Evolutionary conservation across 805 yeast genomes (phyloP).

Genomic region (Yarrowia divulgata): DNA sequence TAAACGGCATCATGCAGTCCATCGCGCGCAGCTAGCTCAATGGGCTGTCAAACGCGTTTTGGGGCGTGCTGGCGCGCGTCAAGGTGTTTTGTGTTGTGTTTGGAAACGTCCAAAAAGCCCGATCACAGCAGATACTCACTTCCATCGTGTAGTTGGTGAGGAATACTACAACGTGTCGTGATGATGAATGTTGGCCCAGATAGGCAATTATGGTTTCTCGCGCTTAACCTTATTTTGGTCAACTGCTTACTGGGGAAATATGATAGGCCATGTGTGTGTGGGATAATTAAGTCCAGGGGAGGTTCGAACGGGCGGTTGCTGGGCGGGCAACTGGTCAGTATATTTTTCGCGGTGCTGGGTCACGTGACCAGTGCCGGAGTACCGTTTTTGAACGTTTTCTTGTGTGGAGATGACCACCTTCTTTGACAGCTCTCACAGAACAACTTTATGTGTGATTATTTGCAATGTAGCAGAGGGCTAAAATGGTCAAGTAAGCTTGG

Average conservation of each 20-base stretch:
- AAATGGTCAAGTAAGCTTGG: too few relatives aligned
- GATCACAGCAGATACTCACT: not conserved
- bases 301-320: not conserved
- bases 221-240: not conserved
- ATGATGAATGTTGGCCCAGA: constrained; percentile 3
- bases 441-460: too few relatives aligned
- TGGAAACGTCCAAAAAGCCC: not conserved
- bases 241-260: not conserved
- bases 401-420: too few relatives aligned
- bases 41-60: not conserved
- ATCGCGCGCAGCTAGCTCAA: not conserved
- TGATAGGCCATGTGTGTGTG: not conserved
- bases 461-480: too few relatives aligned
- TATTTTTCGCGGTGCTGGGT: too few relatives aligned
- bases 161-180: constrained; percentile 9
- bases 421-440: too few relatives aligned
- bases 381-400: too few relatives aligned
- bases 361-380: too few relatives aligned
- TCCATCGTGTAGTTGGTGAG: constrained; percentile 27
- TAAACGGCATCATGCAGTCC: not conserved
- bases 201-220: constrained; percentile 1
- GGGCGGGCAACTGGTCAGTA: too few relatives aligned
- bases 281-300: not conserved
- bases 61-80: not conserved
- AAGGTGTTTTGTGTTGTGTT: not conserved